Base-by-base conservation (phyloP, 768 basidiomycete genomes). In the Suillus discolor region DNA sequence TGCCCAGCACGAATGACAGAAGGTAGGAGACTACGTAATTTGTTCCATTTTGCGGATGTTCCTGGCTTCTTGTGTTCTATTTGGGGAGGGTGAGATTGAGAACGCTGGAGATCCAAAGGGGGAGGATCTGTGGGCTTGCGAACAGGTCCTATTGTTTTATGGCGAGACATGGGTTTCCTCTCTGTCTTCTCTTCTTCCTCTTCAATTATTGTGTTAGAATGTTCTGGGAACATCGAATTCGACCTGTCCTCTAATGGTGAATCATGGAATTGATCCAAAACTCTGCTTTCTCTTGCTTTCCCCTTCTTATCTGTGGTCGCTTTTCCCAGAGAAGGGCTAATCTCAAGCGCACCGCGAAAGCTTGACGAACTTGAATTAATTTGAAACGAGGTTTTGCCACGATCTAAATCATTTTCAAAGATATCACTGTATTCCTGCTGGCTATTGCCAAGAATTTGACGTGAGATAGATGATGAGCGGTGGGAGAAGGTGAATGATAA, bases 261-360 rank as follows among this genome's bases (percentile, higher is more conserved):
- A 57, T 87, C 86, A 5, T 82, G 80, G 47, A 85, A 82, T 84
- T 88, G 85, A 38, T 88, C 86, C 6, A 77, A 67, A 57, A 77
- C 71, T 63, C 80, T 82, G 64, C 78, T 79, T 55, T 87, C 85
- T 53, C 84, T 79, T 54, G 77, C 80, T 78, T 85, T 87, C 20
- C 85, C 85, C 70, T 87, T 87, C 65, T 79, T 83, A 68, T 89
- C 88, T 4, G 71, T 71, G 2, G 67, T 63, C 31, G 81, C 81
- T 25, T 80, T 81, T 63, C 80, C 82, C 8, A 70, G 12, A 53
- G 15, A 64, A 36, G 68, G 66, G 63, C 77, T 64, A 23, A 77
- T 78, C 69, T 91, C 89, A 63, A 92, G 74, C 9, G 83, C 90
- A 53, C 88, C 85, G 31, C 91, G 85, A 71, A 92, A 91, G 42